Evolutionary conservation across 2,329 filamentous ascomycete genomes (phyloP).

Genomic region (Ophiostoma novo-ulmi): DNA sequence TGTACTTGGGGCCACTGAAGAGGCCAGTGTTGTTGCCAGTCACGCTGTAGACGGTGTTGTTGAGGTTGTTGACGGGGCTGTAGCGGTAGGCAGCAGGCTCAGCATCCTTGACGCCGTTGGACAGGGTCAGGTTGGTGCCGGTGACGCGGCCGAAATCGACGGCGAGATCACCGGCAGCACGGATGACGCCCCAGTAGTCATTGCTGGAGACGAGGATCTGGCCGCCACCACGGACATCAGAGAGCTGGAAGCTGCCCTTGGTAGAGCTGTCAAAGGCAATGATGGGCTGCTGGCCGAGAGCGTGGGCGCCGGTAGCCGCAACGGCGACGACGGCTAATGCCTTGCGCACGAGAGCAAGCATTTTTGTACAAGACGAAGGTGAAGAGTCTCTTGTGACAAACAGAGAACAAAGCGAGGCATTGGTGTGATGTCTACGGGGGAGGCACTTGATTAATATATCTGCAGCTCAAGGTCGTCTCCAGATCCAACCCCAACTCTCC

Average conservation of each 20-base stretch:
- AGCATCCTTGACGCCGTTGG: constrained; percentile 42
- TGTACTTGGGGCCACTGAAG: constrained; percentile 44
- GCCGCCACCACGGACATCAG: constrained; percentile 34
- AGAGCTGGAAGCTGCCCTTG: constrained; percentile 34
- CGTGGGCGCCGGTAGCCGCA: constrained; percentile 29
- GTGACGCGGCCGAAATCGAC: constrained; percentile 67
- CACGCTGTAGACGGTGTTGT: constrained; percentile 46
- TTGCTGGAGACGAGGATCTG: constrained; percentile 53
- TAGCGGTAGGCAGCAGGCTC: constrained; percentile 41
- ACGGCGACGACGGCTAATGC: constrained; percentile 6
- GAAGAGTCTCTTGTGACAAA: not conserved
- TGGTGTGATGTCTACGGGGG: not conserved
- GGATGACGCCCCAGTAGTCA: constrained; percentile 64
- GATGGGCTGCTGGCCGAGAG: constrained; percentile 48
- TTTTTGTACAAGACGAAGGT: constrained; percentile 5
- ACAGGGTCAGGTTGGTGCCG: constrained; percentile 57
- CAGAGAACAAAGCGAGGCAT: not conserved
- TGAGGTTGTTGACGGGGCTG: constrained; percentile 41
- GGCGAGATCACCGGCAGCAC: constrained; percentile 62
- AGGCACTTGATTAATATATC: not conserved
- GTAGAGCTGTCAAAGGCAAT: constrained; percentile 37
- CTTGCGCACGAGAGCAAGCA: constrained; percentile 13
- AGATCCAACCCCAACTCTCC: not conserved
- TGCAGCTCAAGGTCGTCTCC: not conserved
- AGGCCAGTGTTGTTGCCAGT: constrained; percentile 36